Evolutionary conservation across 352 stramenopile species (phyloP), one percentile per base, ranked within the genome.

Genomic region (Hyaloperonospora brassicae): DNA sequence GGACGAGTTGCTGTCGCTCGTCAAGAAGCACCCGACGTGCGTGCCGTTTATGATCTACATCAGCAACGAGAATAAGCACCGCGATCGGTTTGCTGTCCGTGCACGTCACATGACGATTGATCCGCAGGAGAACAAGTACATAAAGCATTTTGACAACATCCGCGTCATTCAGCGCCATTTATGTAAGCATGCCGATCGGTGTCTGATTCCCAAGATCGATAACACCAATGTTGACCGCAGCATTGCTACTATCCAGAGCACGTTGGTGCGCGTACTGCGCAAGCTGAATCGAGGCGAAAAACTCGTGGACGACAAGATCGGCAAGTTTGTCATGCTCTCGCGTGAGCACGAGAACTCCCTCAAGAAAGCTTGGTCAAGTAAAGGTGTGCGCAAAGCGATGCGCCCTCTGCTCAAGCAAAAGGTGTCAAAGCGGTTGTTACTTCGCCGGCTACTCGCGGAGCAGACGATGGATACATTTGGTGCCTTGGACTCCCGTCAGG

Each of bases 141-240:
- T 94, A 57, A 88, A 92, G 55, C 86, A 91, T 64, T 94, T 94
- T 58, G 84, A 92, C 62, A 94, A 94, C 55, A 94, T 94, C 56
- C 81, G 82, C 61, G 86, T 89, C 58, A 94, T 94, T 57, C 84
- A 94, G 70, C 76, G 77, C 34, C 78, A 92, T 57, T 61, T 91
- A 22, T 89, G 79, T 61, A 94, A 94, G 61, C 70, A 91, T 51
- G 84, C 81, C 14, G 81, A 94, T 59, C 79, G 84, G 42, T 86
- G 62, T 45, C 58, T 94, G n/a, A 94, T 94, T 55, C 84, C 84
- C 7, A 94, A 92, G 59, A 88, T 94, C 40, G 79, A 94, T 66
- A 94, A 94, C 57, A 94, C 84, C 5, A 94, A 94, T 49, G 84
- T 94, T 12, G 84, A 92, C 46, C 79, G 84, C 22, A 90, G 80